phyloP scores from a whole-genome alignment of 169 alveolate genomes.

The Plasmodium falciparum region DNA sequence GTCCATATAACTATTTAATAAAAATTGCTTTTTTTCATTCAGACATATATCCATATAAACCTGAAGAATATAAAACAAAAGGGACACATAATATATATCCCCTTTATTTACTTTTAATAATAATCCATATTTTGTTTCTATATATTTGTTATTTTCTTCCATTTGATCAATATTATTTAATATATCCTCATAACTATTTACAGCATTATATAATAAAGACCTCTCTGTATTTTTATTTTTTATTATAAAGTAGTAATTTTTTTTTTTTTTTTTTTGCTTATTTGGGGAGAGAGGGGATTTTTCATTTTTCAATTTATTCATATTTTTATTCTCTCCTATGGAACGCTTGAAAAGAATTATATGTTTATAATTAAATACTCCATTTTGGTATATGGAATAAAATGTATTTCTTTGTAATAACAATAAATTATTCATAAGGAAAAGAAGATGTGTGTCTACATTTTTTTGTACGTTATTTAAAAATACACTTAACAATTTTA shows the following conservation, averaged over 20 bases:
- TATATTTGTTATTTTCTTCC: constrained; percentile 9
- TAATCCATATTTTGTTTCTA: constrained; percentile 5
- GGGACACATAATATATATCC: constrained; percentile 28
- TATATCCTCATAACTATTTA: constrained; percentile 7
- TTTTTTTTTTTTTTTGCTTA: constrained; percentile 16
- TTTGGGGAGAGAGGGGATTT: neutral
- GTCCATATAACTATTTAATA: constrained; percentile 8
- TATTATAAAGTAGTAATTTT: constrained; percentile 14
- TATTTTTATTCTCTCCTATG: neutral
- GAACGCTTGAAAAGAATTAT: constrained; percentile 35
- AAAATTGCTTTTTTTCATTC: constrained; percentile 28
- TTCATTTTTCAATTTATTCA: neutral
- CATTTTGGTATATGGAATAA: constrained; percentile 26
- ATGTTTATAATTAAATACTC: constrained; percentile 16
- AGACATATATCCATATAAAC: constrained; percentile 17
- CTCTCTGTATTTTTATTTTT: constrained; percentile 15
- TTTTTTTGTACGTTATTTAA: constrained; percentile 38
- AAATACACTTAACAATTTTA: constrained; percentile 34
- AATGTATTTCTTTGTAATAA: constrained; percentile 41
- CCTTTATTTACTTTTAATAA: constrained; percentile 19
- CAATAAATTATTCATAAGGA: constrained; percentile 56
- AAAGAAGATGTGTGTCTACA: constrained; percentile 5
- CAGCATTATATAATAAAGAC: too few relatives aligned
- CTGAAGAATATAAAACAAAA: constrained; percentile 32
- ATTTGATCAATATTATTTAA: neutral